These are phyloP conservation scores for Argentina anserina DNA, from an alignment of 306 rosid species.

Conservation along the genomic window DNA sequence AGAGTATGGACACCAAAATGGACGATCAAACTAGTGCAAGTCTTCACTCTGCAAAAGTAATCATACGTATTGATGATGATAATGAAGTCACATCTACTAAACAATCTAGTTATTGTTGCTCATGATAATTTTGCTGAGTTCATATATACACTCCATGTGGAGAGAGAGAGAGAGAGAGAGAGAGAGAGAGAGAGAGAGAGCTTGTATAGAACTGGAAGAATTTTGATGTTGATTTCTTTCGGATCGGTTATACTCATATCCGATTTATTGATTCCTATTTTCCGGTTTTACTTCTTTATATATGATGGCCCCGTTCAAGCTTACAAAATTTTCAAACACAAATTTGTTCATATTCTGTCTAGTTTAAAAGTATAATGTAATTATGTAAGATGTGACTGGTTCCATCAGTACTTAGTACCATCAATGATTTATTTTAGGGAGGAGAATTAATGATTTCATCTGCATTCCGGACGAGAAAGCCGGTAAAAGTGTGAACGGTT, in stretches of 20 bases:
- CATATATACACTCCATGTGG: neutral
- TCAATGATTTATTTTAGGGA: no score
- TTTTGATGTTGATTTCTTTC: conserved; percentile 6
- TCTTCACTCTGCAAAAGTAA: conserved; percentile 51
- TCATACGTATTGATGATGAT: conserved; percentile 48
- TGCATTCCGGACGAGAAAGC: no score
- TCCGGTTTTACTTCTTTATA: neutral
- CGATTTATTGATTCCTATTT: neutral
- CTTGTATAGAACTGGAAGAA: neutral
- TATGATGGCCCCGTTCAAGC: neutral
- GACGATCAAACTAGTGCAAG: conserved; percentile 14
- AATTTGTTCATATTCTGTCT: no score
- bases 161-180: neutral
- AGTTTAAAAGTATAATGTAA: no score
- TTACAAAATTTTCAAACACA: neutral
- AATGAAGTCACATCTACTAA: conserved; percentile 81
- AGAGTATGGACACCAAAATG: conserved; percentile 47
- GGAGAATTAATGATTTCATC: no score
- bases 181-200: neutral
- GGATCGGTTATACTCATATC: neutral
- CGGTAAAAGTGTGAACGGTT: no score
- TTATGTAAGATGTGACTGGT: no score
- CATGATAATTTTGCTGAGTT: neutral
- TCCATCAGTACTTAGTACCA: no score
- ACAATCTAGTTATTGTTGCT: conserved; percentile 54